Base-by-base conservation (phyloP, 495 filamentous ascomycete species). In the Lophiotrema nucula region DNA sequence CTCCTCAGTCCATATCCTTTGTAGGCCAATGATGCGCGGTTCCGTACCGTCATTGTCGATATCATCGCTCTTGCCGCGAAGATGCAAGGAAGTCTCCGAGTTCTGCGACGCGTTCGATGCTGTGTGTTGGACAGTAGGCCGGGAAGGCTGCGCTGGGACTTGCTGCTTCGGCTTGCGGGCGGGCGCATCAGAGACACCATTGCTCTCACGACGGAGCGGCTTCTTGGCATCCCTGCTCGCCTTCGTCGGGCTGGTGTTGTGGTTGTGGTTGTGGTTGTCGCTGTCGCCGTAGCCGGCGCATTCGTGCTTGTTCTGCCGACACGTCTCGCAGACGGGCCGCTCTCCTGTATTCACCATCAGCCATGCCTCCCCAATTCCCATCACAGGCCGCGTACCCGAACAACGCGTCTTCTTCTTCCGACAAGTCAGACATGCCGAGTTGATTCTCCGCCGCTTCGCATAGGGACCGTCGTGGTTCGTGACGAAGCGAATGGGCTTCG, bases 361-460 rank as follows among this genome's bases (percentile, higher is more conserved):
- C 5, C 16, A 26, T 50, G 31, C 31, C 31, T 35, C 31, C 31
- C 8, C n/a, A n/a, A n/a, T n/a, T n/a, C n/a, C n/a, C n/a, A n/a
- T n/a, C n/a, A n/a, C n/a, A n/a, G n/a, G n/a, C n/a, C n/a, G 47
- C 61, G 37, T 3, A 65, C 88, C 88, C 23, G 86, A 88, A 69
- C 88, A 92, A 70, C 88, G 81, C 53, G 88, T 91, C 74, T 92
- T 92, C 71, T 60, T 62, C 21, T 55, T 31, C 16, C 64, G 53
- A 41, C 64, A 67, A 8, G 64, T 67, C 49, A 62, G 45, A 26
- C 64, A 67, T n/a, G 64, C 64, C 37, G 64, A 67, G 46, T 62
- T 62, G 53, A 67, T 67, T 18, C 64, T 50, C 22, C 64, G 53
- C 43, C 64, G 54, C 64, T 67, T 67, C 45, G 64, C 64, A 49